Evolutionary conservation across 441 rosid species (phyloP), one percentile per base, ranked within the genome.

Genomic region (Populus trichocarpa): DNA sequence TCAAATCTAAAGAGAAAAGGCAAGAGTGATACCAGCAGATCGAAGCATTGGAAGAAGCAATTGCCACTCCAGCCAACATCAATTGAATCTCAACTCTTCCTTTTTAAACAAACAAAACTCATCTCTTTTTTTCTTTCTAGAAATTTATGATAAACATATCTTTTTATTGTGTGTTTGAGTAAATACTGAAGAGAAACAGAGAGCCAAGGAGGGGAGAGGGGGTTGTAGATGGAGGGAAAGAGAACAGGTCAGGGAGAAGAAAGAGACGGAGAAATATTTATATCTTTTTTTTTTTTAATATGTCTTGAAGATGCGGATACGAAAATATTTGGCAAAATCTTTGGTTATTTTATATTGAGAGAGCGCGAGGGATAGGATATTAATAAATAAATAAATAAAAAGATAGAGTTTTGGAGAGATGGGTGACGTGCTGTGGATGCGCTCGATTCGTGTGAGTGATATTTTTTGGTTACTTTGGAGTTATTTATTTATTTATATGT

Each of bases 11-110:
- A 65, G 53, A 23, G 28, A 38, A 23, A 23, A 72, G 6, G 42
- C 61, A 10, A 33, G 50, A 30, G 83, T 87, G 90, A 92, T 91
- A 82, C 76, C 85, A 84, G 89, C 89, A 88, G 93, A 92, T 90
- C 95, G 87, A 76, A 78, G 79, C 89, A 87, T 83, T 86, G 77
- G 87, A 87, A 81, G 72, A 81, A 32, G 5, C 38, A 14, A 63
- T n/a, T 20, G 26, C 53, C 42, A 30, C 50, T 18, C 71, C 79
- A 86, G 74, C 73, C 83, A 75, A 30, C 53, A 81, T 57, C 83
- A 90, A 73, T 78, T 76, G 86, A 87, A 84, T 83, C 88, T 87
- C 83, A 86, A 78, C 87, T 61, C 70, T 78, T 66, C 57, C 20
- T 46, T 46, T 46, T 46, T 1, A 46, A 14, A 14, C 57, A 46